phyloP scores from a whole-genome alignment of 345 rosid species.

The Eucalyptus sp. region DNA sequence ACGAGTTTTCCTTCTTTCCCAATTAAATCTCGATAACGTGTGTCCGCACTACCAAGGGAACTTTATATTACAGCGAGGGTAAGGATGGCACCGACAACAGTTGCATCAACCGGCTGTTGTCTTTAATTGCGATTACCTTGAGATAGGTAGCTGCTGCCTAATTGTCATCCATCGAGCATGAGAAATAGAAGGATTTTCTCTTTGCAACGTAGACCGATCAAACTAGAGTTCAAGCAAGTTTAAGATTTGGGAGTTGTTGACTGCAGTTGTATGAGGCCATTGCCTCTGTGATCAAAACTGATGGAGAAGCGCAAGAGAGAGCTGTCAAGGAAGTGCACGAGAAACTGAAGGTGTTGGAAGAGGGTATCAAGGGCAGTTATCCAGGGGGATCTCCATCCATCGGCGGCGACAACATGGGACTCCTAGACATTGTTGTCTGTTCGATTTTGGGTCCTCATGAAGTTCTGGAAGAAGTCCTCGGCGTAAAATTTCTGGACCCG shows the following conservation, averaged over 20 bases:
- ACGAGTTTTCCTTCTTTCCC: neutral
- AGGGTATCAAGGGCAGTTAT: conserved; percentile 18
- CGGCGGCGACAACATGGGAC: conserved; percentile 6
- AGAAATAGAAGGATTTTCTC: neutral
- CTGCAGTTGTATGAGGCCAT: conserved; percentile 10
- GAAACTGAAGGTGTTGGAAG: conserved; percentile 26
- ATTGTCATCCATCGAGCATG: neutral
- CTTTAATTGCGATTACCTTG: neutral
- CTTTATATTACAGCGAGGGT: neutral
- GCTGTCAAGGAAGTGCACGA: conserved; percentile 14
- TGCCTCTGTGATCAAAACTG: conserved; percentile 6
- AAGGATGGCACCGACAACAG: neutral
- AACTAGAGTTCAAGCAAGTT: neutral
- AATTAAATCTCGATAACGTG: neutral
- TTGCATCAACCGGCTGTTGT: neutral
- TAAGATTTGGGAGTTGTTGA: neutral
- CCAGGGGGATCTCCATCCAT: neutral
- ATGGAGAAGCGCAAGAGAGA: conserved; percentile 23
- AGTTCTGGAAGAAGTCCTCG: conserved; percentile 18
- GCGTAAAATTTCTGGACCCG: conserved; percentile 11
- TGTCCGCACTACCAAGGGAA: neutral
- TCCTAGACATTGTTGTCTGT: conserved; percentile 14
- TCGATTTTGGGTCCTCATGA: conserved; percentile 14
- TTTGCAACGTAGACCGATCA: neutral
- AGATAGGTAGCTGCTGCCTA: neutral